A percentile compares a stretch with the other conserved stretches of the same genome.
Evolutionary conservation across 2,329 filamentous ascomycete species (phyloP).

Genomic region (Fusarium miscanthi): DNA sequence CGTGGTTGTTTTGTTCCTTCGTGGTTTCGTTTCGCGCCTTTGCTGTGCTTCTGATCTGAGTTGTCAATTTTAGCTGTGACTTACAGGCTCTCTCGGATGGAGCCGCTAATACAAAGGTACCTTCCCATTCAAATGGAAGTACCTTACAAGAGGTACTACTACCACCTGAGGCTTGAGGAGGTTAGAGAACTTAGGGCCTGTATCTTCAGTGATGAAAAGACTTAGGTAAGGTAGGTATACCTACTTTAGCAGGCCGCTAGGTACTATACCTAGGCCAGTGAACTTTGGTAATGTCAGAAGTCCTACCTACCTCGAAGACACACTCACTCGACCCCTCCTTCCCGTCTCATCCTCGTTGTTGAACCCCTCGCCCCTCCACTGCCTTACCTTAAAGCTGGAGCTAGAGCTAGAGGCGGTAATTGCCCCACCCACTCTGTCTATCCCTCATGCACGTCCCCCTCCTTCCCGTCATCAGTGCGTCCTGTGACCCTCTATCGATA

Average conservation of each 20-base stretch:
- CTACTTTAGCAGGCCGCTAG: background rate
- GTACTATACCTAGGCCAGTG: background rate
- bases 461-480: slow-evolving; percentile 35
- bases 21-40: background rate
- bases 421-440: slow-evolving; percentile 31
- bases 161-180: too few relatives aligned
- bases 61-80: slow-evolving; percentile 13
- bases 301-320: background rate
- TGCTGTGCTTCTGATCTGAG: slow-evolving; percentile 16
- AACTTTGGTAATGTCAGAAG: background rate
- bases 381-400: background rate
- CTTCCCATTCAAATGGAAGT: background rate
- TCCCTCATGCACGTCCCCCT: slow-evolving; percentile 28
- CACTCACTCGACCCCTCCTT: slow-evolving; percentile 4
- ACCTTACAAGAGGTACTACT: background rate
- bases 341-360: background rate
- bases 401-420: slow-evolving; percentile 1
- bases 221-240: background rate
- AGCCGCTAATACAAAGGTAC: background rate
- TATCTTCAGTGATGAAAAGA: background rate
- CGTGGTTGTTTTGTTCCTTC: background rate
- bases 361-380: slow-evolving; percentile 12
- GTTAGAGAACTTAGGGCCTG: background rate
- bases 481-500: slow-evolving; percentile 41
- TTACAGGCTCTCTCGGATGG: slow-evolving; percentile 4